A percentile compares a stretch with the other conserved stretches of the same genome.
Conservation (phyloP, 371 early-diverging fungal species). For the Actinomucor elegans region DNA sequence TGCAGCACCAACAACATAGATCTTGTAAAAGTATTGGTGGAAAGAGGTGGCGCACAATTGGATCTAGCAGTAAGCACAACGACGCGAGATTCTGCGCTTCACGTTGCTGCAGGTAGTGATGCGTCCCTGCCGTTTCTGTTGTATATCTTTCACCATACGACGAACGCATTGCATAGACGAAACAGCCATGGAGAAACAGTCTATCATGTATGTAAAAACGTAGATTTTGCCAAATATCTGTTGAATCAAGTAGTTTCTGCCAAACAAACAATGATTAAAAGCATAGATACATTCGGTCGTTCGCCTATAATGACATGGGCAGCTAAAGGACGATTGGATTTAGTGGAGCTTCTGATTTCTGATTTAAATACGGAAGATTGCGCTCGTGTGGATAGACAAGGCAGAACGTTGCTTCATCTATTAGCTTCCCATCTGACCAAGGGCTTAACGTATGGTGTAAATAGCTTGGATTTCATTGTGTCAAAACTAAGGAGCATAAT, state of each 20-base stretch:
- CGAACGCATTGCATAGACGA: not conserved
- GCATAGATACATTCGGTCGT: conserved; percentile 24
- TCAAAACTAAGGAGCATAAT: conserved; percentile 1
- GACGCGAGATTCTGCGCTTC: conserved; percentile 26
- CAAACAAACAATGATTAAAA: conserved; percentile 7
- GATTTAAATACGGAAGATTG: not conserved
- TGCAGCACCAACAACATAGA: not conserved
- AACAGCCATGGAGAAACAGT: conserved; percentile 42
- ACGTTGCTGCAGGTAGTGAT: conserved; percentile 20
- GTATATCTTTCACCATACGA: not conserved
- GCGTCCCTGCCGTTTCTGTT: conserved; percentile 4
- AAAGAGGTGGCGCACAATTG: not conserved
- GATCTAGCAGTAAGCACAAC: conserved; percentile 2
- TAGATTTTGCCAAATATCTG: conserved; percentile 17
- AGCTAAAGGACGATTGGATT: conserved; percentile 31
- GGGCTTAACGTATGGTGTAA: conserved; percentile 6
- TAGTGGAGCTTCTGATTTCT: conserved; percentile 23
- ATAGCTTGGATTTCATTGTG: conserved; percentile 10
- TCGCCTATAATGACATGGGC: conserved; percentile 52
- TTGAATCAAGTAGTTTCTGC: too few species aligned
- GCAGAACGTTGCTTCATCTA: conserved; percentile 25
- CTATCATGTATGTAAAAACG: conserved; percentile 37
- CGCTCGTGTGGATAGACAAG: conserved; percentile 16
- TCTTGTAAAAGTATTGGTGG: conserved; percentile 4
- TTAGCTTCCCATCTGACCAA: conserved; percentile 7